Base-by-base conservation (phyloP, 2,329 filamentous ascomycete genomes). In the Ilyonectria robusta region DNA sequence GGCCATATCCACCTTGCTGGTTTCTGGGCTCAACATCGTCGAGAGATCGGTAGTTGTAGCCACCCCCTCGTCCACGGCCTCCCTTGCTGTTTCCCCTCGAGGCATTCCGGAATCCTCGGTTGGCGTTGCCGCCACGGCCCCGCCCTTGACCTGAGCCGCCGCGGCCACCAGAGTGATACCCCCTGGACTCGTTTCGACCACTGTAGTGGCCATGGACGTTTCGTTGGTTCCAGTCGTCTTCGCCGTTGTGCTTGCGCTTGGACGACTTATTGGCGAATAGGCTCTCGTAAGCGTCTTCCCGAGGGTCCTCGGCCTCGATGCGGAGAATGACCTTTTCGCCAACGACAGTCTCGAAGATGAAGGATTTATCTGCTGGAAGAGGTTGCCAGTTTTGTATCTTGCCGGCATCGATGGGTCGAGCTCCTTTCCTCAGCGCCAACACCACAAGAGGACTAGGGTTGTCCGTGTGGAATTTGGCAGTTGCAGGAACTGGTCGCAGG, bases 341-440 rank as follows among this genome's bases (percentile, higher is more conserved):
- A 1, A 98, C 93, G 0, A 89, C 90, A 1, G 93, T 94, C 69
- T 97, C 93, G 75, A 98, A 94, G 6, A 90, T 86, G 76, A 95
- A 90, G 0, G 90, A 86, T 75, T 93, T 89, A 8, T 94, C 91
- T 6, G 88, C 84, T 0, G 92, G 82, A 4, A 97, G 86, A 5
- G 93, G 90, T 69, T 93, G 89, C 96, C 95, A 98, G 70, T 92
- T 91, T 61, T 91, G 89, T 65, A 98, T 98, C 75, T 91, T 92
- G 62, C 87, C 88, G 17, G 94, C 95, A 75, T 98, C 95, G 60
- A 92, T 88, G 1, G 94, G 93, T 44, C 92, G 90, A 3, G 92
- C 90, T 15, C 91, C 91, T 77, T 92, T 93, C 44, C 92, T 88
- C 53, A 95, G 86, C 1, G 94, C 95, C 42, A 99, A 86, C 1